phyloP scores from a whole-genome alignment of 768 basidiomycete genomes.

The Tephrocybe sp. region DNA sequence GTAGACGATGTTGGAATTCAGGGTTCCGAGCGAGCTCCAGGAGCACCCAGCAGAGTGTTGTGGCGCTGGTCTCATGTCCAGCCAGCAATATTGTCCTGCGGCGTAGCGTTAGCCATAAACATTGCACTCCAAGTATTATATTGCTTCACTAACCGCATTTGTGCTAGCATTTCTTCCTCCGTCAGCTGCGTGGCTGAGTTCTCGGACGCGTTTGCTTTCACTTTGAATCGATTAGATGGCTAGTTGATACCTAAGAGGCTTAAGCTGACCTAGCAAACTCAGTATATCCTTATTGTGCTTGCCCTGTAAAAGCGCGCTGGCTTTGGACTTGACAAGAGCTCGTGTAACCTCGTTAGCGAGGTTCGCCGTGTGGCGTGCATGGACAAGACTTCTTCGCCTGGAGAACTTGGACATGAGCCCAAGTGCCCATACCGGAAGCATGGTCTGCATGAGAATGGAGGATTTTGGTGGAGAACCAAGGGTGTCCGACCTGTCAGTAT shows the following conservation, averaged over 20 bases:
- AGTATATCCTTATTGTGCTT: constrained; percentile 54
- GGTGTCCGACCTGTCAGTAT: constrained; percentile 41
- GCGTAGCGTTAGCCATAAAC: neutral
- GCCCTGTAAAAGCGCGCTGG: constrained; percentile 45
- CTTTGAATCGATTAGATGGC: constrained; percentile 21
- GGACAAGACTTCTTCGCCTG: constrained; percentile 41
- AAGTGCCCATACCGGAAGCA: constrained; percentile 47
- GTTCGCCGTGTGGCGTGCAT: constrained; percentile 43
- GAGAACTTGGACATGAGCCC: constrained; percentile 47
- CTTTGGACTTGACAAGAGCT: constrained; percentile 46
- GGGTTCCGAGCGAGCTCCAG: constrained; percentile 61
- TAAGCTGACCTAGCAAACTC: constrained; percentile 50
- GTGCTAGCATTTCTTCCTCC: constrained; percentile 40
- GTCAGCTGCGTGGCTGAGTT: constrained; percentile 33
- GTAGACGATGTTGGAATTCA: constrained; percentile 57
- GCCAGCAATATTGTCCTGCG: constrained; percentile 45
- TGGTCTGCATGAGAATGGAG: constrained; percentile 48
- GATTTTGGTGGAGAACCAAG: constrained; percentile 46
- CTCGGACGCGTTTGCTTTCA: constrained; percentile 46
- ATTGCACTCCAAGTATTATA: too few relatives aligned
- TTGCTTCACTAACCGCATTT: constrained; percentile 36
- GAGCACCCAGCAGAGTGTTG: constrained; percentile 58
- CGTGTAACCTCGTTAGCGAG: constrained; percentile 46
- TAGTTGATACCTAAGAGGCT: constrained; percentile 16
- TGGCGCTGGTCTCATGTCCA: constrained; percentile 64